Evolutionary conservation across 768 basidiomycete species (phyloP), one percentile per base, ranked within the genome.

Genomic region (Coprinopsis strossmayeri): DNA sequence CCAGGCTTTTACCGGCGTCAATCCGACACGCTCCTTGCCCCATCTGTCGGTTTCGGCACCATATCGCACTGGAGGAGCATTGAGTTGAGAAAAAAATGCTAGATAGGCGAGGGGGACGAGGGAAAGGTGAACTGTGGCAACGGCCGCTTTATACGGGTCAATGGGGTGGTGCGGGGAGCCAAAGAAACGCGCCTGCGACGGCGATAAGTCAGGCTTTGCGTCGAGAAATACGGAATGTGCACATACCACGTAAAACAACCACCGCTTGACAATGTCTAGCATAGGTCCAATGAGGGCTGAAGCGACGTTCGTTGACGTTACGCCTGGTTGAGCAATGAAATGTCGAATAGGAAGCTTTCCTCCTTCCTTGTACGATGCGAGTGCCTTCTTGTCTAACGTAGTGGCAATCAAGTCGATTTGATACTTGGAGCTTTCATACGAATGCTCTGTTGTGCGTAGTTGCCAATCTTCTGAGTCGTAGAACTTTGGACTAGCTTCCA

Each of bases 391-490:
- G 50, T 85, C 79, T 40, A 92, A 69, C 37, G 70, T 64, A 1
- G 77, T 65, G 1, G 73, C 70, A 34, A 91, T 67, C 40, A 91
- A 60, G 57, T 90, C 87, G 21, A 82, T 81, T 64, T 91, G 83
- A 58, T 85, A 90, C 62, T 92, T 92, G 10, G 78, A 72, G 32
- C 67, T 70, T 56, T 87, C 77, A 58, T 91, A 93, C 0, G 87
- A 78, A 49, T 78, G 73, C 17, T 64, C 60, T 5, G 81, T 79
- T 40, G 76, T 69, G 37, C 73, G 64, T 32, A 85, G 70, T 58
- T 92, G 90, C 81, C 82, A 84, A 62, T 93, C 90, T 24, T 76
- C 71, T 0, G 71, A 59, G 48, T 83, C 73, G 53, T 80, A 87
- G 51, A 64, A 76, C 15, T 63, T 55, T 0, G 81, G 73, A 5